Percentiles rank a stretch among this genome's conserved stretches.
These are phyloP conservation scores for Lachancea quebecensis DNA, from an alignment of 805 yeast genomes.

Conservation along the genomic window DNA sequence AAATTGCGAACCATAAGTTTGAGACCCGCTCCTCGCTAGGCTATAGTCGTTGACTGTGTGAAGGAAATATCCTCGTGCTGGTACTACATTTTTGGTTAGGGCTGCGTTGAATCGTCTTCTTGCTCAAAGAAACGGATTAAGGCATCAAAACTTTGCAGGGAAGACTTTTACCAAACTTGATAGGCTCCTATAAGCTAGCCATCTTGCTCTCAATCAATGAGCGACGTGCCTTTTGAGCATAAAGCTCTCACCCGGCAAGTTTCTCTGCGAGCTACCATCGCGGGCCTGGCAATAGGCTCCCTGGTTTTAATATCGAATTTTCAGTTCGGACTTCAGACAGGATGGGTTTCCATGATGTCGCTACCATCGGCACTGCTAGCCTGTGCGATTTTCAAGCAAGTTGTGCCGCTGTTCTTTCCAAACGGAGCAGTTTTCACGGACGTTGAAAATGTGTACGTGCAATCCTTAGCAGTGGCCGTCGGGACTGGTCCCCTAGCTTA, in stretches of 20 bases:
- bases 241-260: slow-evolving; percentile 57
- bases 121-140: no score
- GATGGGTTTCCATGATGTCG: slow-evolving; percentile 99
- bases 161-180: background rate
- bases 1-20: no score
- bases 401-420: slow-evolving; percentile 31
- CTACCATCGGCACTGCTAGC: slow-evolving; percentile 88
- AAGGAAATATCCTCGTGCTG: no score
- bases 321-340: slow-evolving; percentile 94
- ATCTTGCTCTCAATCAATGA: background rate
- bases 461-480: slow-evolving; percentile 90
- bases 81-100: no score
- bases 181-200: background rate
- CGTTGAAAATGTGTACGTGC: slow-evolving; percentile 90
- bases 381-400: slow-evolving; percentile 67
- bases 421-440: slow-evolving; percentile 54
- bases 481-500: slow-evolving; percentile 97
- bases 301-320: slow-evolving; percentile 82
- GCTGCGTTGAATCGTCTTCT: no score
- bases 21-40: no score
- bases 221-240: slow-evolving; percentile 18
- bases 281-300: slow-evolving; percentile 82
- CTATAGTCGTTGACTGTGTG: no score
- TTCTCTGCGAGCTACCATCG: slow-evolving; percentile 64
- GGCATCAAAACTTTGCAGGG: background rate